A percentile compares a stretch with the other conserved stretches of the same genome.
phyloP scores from a whole-genome alignment of 2,329 filamentous ascomycete species.

The Penicillium sp. region DNA sequence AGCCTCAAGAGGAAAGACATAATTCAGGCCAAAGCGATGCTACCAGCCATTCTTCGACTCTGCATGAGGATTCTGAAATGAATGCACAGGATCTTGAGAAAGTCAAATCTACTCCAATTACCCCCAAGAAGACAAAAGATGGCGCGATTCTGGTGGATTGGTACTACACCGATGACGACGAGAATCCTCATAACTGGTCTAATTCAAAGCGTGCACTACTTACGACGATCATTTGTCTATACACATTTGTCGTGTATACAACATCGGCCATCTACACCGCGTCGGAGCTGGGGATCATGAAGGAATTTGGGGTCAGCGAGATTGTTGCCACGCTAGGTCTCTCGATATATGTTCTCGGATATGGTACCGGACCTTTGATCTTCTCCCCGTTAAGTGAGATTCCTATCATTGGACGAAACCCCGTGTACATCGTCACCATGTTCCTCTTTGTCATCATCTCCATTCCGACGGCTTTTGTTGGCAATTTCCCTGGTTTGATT shows the following conservation, averaged over 20 bases:
- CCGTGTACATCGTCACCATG: constrained; percentile 68
- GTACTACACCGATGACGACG: constrained; percentile 30
- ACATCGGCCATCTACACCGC: constrained; percentile 35
- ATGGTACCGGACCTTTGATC: constrained; percentile 64
- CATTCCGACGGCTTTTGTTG: constrained; percentile 63
- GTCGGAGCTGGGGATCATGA: constrained; percentile 26
- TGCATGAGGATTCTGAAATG: constrained; percentile 16
- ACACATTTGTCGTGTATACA: constrained; percentile 41
- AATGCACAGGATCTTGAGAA: constrained; percentile 30
- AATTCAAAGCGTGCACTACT: constrained; percentile 29
- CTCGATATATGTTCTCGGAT: constrained; percentile 35
- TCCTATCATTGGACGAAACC: constrained; percentile 65
- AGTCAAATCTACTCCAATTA: constrained; percentile 31
- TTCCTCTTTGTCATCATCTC: constrained; percentile 67
- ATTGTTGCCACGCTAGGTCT: constrained; percentile 32
- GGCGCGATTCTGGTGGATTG: constrained; percentile 39
- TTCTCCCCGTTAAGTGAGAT: constrained; percentile 69
- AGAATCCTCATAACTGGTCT: constrained; percentile 37
- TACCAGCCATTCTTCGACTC: constrained; percentile 14
- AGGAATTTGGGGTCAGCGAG: constrained; percentile 29
- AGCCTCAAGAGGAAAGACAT: not conserved
- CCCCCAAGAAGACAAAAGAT: constrained; percentile 34
- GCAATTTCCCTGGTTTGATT: constrained; percentile 64
- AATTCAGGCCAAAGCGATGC: not conserved
- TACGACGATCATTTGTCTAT: constrained; percentile 27